Evolutionary conservation across 805 yeast genomes (phyloP).

Genomic region (Wickerhamiella sergipiensis): DNA sequence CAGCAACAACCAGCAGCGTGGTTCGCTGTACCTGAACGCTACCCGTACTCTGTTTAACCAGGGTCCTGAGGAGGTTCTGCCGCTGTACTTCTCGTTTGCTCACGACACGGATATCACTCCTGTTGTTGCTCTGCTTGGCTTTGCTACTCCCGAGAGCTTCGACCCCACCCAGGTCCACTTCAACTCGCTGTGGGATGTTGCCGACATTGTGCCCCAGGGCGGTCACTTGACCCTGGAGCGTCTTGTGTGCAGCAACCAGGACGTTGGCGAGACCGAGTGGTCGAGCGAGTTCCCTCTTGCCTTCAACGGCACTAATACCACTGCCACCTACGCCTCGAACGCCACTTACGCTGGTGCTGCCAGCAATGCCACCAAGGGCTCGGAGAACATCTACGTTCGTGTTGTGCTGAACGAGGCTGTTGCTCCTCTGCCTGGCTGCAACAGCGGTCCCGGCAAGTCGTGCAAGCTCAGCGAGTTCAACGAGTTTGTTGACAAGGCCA

Average conservation of each 20-base stretch:
- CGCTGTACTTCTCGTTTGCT: slow-evolving; percentile 36
- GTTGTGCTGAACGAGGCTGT: slow-evolving; percentile 40
- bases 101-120: slow-evolving; percentile 47
- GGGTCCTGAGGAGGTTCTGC: slow-evolving; percentile 24
- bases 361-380: not conserved
- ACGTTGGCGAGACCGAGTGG: slow-evolving; percentile 1
- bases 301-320: slow-evolving; percentile 6
- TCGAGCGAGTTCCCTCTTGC: slow-evolving; percentile 10
- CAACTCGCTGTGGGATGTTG: slow-evolving; percentile 33
- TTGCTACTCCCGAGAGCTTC: slow-evolving; percentile 28
- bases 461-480: slow-evolving; percentile 24
- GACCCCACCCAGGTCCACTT: slow-evolving; percentile 32
- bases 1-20: slow-evolving; percentile 23
- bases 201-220: slow-evolving; percentile 27
- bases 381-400: slow-evolving; percentile 29
- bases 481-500: slow-evolving; percentile 5
- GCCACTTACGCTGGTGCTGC: slow-evolving; percentile 9
- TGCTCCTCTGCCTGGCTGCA: slow-evolving; percentile 35
- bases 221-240: slow-evolving; percentile 23
- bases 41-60: slow-evolving; percentile 33
- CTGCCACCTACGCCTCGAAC: slow-evolving; percentile 7
- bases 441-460: slow-evolving; percentile 38
- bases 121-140: slow-evolving; percentile 35
- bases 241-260: slow-evolving; percentile 26
- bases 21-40: slow-evolving; percentile 37